A percentile compares a stretch with the other conserved stretches of the same genome.
Evolutionary conservation across 176 grass and related monocot species (phyloP).

Genomic region (Rhipidocladum racemiflorum): DNA sequence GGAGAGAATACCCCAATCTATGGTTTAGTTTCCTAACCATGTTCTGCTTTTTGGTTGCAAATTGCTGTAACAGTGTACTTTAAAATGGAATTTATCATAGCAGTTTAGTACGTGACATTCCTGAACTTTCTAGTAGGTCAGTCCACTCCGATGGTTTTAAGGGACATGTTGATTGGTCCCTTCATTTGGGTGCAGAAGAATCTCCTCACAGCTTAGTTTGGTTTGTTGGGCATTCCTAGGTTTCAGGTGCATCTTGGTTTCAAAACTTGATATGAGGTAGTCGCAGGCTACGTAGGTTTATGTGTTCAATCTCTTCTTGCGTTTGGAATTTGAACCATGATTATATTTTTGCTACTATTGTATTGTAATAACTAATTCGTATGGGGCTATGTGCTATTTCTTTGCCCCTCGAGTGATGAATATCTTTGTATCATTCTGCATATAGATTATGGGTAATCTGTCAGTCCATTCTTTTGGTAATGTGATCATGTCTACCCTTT

Average conservation of each 20-base stretch:
- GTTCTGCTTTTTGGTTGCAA: too few species aligned
- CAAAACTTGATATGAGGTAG: neutral
- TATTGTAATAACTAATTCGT: neutral
- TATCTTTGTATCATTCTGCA: neutral
- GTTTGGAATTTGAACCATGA: neutral
- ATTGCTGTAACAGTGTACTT: too few species aligned
- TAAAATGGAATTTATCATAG: neutral
- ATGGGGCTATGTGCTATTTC: neutral
- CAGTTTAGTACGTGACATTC: neutral
- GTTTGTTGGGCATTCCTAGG: constrained; percentile 2
- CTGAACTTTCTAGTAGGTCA: neutral
- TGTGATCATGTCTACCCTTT: neutral
- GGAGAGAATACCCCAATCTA: neutral
- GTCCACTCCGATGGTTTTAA: neutral
- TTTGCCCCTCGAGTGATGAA: neutral
- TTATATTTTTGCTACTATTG: neutral
- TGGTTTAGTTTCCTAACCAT: neutral
- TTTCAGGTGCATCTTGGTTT: constrained; percentile 8
- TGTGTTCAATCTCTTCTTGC: neutral
- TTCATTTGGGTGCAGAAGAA: neutral
- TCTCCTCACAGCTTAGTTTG: neutral
- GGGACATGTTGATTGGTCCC: neutral
- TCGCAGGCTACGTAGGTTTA: neutral
- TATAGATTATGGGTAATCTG: neutral
- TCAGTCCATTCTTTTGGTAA: neutral